Evolutionary conservation across 208 protist species (phyloP).

Genomic region (Trypanosomatidae sp.): DNA sequence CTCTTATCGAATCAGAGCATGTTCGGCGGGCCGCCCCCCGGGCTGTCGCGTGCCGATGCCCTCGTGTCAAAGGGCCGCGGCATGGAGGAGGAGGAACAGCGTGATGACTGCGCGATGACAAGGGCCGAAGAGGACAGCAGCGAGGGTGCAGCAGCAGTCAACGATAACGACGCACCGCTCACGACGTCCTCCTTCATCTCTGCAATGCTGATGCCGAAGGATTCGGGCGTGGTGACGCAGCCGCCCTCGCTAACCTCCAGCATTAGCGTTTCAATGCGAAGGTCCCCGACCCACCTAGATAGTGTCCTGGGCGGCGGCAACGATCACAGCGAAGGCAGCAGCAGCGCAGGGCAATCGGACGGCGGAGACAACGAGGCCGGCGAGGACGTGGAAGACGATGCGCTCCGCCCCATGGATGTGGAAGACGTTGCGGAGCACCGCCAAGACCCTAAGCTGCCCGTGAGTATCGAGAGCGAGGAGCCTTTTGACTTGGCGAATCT

Average conservation of each 20-base stretch:
- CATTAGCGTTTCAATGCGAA: slow-evolving; percentile 12
- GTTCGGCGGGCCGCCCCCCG: slow-evolving; percentile 12
- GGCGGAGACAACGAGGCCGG: slow-evolving; percentile 21
- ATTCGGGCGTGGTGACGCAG: slow-evolving; percentile 17
- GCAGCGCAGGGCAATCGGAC: slow-evolving; percentile 29
- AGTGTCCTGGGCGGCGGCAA: not conserved
- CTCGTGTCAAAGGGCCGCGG: not conserved
- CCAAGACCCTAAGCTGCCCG: slow-evolving; percentile 3
- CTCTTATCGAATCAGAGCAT: slow-evolving; percentile 25
- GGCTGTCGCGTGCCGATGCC: slow-evolving; percentile 2
- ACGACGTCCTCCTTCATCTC: slow-evolving; percentile 15
- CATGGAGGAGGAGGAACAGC: not conserved
- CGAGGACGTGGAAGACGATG: slow-evolving; percentile 27
- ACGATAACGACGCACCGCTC: not conserved
- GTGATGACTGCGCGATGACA: not conserved
- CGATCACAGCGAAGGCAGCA: slow-evolving; percentile 27
- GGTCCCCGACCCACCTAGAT: slow-evolving; percentile 8
- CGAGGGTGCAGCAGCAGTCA: not conserved
- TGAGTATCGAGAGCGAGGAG: slow-evolving; percentile 16
- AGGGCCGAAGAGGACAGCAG: not conserved
- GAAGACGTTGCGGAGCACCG: slow-evolving; percentile 13
- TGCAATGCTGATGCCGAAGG: slow-evolving; percentile 12
- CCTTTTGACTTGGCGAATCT: not conserved
- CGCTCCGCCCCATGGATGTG: slow-evolving; percentile 13
- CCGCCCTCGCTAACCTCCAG: slow-evolving; percentile 26